Evolutionary conservation across 2,329 filamentous ascomycete species (phyloP), one percentile per base, ranked within the genome.

Genomic region (Phoma herbarum): DNA sequence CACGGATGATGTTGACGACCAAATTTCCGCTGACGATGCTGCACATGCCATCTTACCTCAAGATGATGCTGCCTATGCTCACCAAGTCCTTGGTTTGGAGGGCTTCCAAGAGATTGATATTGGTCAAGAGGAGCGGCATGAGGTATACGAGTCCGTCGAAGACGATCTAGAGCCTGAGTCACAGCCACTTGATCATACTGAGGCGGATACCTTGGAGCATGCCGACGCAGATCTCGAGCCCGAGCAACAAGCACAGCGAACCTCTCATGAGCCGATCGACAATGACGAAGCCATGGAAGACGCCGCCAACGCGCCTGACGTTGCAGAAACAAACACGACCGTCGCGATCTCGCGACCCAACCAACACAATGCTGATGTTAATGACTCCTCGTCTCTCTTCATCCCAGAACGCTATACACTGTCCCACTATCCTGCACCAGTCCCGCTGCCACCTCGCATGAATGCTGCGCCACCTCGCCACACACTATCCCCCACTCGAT

Each of bases 371-470:
- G 8, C 11, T 3, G 25, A 45, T 12, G 6, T 29, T 22, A 51
- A 31, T 7, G 48, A 58, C 14, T 43, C 60, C 6, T 52, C 55
- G 2, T 59, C 62, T 5, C 63, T 68, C 6, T 69, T 69, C 20
- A 26, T 68, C 8, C 42, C 64, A 10, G 67, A 68, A 35, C 10
- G 14, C 9, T 18, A 18, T 14, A 10, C 62, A 14, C 10, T 51
- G 2, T 18, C 59, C 14, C 56, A 16, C 2, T n/a, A 44, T 23
- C 48, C 28, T 39, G n/a, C 18, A 18, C 37, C 44, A 10, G 3
- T 11, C 11, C 28, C 37, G 7, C 10, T 16, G 9, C 33, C 54
- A 7, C 43, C 37, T 8, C 42, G 23, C 22, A 10, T 28, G 2
- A 31, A n/a, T 8, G 10, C 20, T 18, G 11, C 39, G 16, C n/a